Evolutionary conservation across 768 basidiomycete genomes (phyloP).

Genomic region (Lactarius evosmus): DNA sequence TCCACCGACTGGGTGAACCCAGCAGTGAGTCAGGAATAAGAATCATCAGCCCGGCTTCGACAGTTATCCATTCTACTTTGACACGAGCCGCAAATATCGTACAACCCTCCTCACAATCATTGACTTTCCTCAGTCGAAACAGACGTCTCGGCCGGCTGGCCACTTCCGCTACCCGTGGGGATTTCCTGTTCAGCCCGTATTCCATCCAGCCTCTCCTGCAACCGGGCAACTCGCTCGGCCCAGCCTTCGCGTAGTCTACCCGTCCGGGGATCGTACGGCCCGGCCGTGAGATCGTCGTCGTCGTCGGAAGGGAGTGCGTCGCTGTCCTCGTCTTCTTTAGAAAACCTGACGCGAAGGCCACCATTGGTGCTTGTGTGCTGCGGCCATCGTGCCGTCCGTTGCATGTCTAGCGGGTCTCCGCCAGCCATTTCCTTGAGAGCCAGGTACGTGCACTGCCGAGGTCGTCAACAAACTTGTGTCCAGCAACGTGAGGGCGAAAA

Average conservation of each 20-base stretch:
- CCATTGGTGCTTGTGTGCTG: slow-evolving; percentile 39
- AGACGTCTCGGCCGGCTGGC: background rate
- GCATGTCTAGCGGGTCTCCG: slow-evolving; percentile 69
- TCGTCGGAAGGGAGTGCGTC: slow-evolving; percentile 24
- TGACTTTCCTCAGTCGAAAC: background rate
- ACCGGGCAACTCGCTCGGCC: slow-evolving; percentile 11
- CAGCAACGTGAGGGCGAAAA: background rate
- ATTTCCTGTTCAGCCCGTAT: background rate
- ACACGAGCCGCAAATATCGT: background rate
- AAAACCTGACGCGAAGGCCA: slow-evolving; percentile 53
- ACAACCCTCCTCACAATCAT: background rate
- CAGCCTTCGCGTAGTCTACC: slow-evolving; percentile 23
- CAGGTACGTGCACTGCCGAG: slow-evolving; percentile 61
- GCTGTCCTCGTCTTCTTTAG: slow-evolving; percentile 55
- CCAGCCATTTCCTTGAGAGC: slow-evolving; percentile 68
- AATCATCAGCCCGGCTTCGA: background rate
- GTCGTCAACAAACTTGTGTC: background rate
- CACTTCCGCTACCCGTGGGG: slow-evolving; percentile 1
- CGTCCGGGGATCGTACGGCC: slow-evolving; percentile 26
- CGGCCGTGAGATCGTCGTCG: slow-evolving; percentile 25
- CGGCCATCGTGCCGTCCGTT: slow-evolving; percentile 80
- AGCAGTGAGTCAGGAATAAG: background rate
- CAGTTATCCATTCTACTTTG: background rate
- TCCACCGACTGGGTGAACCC: background rate
- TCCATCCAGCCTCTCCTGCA: slow-evolving; percentile 11